Percentiles rank a stretch among this genome's conserved stretches.
phyloP scores from a whole-genome alignment of 1,284 basidiomycete genomes.

The Ganoderma leucocontextum region DNA sequence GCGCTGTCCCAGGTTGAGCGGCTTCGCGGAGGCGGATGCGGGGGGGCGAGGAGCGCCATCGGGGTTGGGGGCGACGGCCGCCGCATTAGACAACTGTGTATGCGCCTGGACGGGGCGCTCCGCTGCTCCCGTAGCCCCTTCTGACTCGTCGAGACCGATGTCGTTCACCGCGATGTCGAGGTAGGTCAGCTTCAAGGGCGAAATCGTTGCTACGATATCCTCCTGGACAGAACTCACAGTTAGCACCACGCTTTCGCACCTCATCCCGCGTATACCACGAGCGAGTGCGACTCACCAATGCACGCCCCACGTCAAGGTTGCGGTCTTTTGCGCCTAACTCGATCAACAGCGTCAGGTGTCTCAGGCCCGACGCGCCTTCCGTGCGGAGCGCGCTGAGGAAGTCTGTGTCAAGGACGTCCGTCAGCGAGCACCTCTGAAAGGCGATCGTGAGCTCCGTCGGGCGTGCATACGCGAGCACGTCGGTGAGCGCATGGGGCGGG shows the following conservation, averaged over 20 bases:
- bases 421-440: neutral
- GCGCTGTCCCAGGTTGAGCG: neutral
- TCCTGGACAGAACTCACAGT: neutral
- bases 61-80: no score
- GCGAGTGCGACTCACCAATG: neutral
- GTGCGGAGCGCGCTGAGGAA: neutral
- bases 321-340: neutral
- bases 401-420: neutral
- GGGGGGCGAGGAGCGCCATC: no score
- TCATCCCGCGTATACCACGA: no score
- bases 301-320: neutral
- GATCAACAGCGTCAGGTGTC: neutral
- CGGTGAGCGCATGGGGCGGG: neutral
- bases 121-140: neutral
- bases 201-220: neutral
- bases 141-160: neutral
- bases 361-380: neutral
- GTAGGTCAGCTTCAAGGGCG: neutral
- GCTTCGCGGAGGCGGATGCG: no score
- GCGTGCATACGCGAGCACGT: neutral
- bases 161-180: neutral
- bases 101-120: no score
- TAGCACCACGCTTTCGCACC: no score
- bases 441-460: neutral
- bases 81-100: no score